Evolutionary conservation across 1,284 basidiomycete genomes (phyloP), one percentile per base, ranked within the genome.

Genomic region (Heliocybe sulcata): DNA sequence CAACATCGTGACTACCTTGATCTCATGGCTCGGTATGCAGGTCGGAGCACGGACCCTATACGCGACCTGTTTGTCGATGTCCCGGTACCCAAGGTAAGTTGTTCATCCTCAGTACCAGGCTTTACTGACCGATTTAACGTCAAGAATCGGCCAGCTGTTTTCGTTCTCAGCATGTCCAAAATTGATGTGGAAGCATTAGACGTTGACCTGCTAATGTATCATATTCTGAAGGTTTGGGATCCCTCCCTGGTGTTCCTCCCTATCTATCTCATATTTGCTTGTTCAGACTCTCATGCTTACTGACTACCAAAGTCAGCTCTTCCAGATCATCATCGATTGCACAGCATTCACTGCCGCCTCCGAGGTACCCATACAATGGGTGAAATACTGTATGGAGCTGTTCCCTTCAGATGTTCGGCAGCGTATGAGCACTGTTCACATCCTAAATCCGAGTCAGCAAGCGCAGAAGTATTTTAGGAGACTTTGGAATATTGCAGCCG

Each of bases 161-260:
- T 88, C 62, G 73, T 89, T 48, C 67, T 89, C 49, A 77, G 75
- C 48, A 72, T 87, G 11, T 81, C 82, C 45, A 81, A 84, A 59
- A 79, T 94, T 47, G 85, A 92, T 58, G 86, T 92, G 1, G 92
- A 93, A 62, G 82, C 85, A 0, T 75, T 94, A 48, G 93, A 97
- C 65, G 82, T 94, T 31, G 92, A 96, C 63, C 69, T 94, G 2
- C 69, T 98, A 35, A 84, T 94, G 67, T 91, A 83, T 67, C 83
- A 92, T 65, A 82, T 93, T 52, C 84, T 94, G 70, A 87, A 85
- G 74, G 91, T 85, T 55, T 56, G 73, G 61, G n/a, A 31, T 27
- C 50, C 48, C 31, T 6, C 16, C 19, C 6, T n/a, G n/a, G 16
- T 54, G 42, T 56, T 12, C 22, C 12, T 42, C 51, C 20, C 54